Percentiles rank a stretch among this genome's conserved stretches.
Evolutionary conservation across 2,329 filamentous ascomycete genomes (phyloP).

Genomic region (Xenosphaeropsis pyriputrescens): DNA sequence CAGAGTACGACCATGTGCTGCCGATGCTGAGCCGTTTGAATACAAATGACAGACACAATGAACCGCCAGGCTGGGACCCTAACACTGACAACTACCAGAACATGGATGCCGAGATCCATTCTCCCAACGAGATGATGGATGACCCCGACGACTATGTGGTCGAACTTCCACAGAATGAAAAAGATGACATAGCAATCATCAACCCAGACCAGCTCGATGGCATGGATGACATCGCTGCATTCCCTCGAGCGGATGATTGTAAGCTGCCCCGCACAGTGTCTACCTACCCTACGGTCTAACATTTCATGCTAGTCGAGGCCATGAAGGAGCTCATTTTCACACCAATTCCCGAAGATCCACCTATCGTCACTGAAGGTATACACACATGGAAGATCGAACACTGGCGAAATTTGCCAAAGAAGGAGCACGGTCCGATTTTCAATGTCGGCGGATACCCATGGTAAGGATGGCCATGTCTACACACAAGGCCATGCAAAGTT

Average conservation of each 20-base stretch:
- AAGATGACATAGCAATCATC: conserved; percentile 24
- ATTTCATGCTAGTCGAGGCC: conserved; percentile 46
- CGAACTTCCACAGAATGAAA: conserved; percentile 17
- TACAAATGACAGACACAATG: too few relatives aligned
- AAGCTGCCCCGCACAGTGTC: conserved; percentile 1
- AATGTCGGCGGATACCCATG: conserved; percentile 78
- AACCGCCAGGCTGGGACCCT: too few relatives aligned
- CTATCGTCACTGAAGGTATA: conserved; percentile 59
- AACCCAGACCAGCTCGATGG: conserved; percentile 18
- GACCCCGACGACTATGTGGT: conserved; percentile 15
- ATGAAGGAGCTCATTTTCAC: conserved; percentile 73
- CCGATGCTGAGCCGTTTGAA: too few relatives aligned
- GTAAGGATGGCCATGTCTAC: conserved; percentile 31
- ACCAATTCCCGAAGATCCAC: conserved; percentile 59
- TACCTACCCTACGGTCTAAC: conserved; percentile 6
- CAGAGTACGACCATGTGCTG: too few relatives aligned
- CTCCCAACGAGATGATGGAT: conserved; percentile 17
- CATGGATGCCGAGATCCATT: conserved; percentile 13
- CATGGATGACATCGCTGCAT: conserved; percentile 9
- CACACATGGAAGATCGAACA: conserved; percentile 80
- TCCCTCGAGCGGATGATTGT: conserved; percentile 22
- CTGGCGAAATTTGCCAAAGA: conserved; percentile 64
- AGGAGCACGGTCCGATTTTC: conserved; percentile 80
- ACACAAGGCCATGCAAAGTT: neutral
- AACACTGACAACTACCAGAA: conserved; percentile 2